These are phyloP conservation scores for Blastobotrys serpentis DNA, from an alignment of 1,139 yeast species.

Conservation along the genomic window DNA sequence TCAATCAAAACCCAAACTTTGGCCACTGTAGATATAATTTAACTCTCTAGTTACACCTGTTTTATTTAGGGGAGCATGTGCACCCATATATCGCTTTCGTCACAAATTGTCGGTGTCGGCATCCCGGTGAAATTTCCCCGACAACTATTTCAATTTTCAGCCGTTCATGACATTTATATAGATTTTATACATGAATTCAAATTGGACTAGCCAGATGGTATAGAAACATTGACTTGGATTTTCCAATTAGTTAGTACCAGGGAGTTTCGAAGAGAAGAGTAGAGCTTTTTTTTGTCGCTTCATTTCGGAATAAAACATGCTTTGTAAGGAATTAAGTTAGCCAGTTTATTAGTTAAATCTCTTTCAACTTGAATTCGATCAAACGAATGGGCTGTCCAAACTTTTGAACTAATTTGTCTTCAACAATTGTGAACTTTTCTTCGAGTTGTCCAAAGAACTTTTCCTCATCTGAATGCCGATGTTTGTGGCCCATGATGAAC, in stretches of 20 bases:
- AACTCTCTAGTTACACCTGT: not conserved
- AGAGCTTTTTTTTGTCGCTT: too few relatives aligned
- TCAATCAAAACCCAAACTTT: not conserved
- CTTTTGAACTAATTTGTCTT: not conserved
- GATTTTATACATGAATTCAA: too few relatives aligned
- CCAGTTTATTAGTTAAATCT: too few relatives aligned
- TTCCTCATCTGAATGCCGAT: conserved; percentile 27
- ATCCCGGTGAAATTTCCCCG: not conserved
- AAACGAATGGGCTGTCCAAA: conserved; percentile 8
- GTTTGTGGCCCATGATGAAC: conserved; percentile 34
- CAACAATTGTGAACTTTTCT: conserved; percentile 1
- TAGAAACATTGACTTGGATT: too few relatives aligned
- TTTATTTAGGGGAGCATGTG: not conserved
- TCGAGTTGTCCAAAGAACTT: conserved; percentile 23
- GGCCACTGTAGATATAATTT: not conserved
- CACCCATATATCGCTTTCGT: too few relatives aligned
- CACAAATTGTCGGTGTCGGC: not conserved
- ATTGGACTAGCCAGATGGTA: too few relatives aligned
- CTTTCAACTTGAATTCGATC: conserved; percentile 1
- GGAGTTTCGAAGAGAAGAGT: too few relatives aligned
- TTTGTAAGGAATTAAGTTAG: too few relatives aligned
- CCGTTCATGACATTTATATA: too few relatives aligned
- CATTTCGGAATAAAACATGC: too few relatives aligned
- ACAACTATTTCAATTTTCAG: not conserved
- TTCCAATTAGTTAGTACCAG: too few relatives aligned